Evolutionary conservation across 495 filamentous ascomycete species (phyloP), one percentile per base, ranked within the genome.

Genomic region (Aspergillus asperescens): DNA sequence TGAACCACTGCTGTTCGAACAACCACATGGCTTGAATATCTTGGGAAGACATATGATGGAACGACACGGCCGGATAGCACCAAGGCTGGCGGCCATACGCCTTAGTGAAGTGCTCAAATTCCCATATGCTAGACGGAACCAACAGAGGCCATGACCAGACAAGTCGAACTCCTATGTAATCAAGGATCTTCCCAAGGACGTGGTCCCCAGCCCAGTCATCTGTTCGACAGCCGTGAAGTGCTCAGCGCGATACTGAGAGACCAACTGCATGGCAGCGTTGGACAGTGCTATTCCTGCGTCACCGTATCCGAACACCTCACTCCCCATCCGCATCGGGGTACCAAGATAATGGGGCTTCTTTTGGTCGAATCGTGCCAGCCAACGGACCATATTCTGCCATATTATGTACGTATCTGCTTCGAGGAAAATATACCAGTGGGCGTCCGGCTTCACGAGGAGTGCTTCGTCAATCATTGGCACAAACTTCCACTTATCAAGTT

Each of bases 371-470:
- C 55, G 57, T 16, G 63, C 57, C 29, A 82, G 61, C 67, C 78
- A 81, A 19, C 65, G 61, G n/a, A 77, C 62, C 27, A 82, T 55
- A 56, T 78, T 83, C 18, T 72, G 65, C 69, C 78, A 82, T 49
- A 82, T 69, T 23, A 83, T 71, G 56, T 79, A 81, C 10, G 80
- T 78, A 62, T 84, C 81, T 43, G 79, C 79, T 43, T 84, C 81
- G 59, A 83, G 74, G 51, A 82, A 81, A 25, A 84, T 58, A 60
- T 82, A 85, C 77, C 80, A 85, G 48, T 81, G 73, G 18, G 74
- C 72, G 41, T 69, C 55, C 3, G 80, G 79, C 6, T 58, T 59
- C 24, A 34, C 61, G 22, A 53, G 60, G n/a, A 67, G 67, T 5
- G 74, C 68, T 35, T 72, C 62, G 24, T 71, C 59, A 16, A 77